Base-by-base conservation (phyloP, 768 basidiomycete species). In the Megacollybia marginata region DNA sequence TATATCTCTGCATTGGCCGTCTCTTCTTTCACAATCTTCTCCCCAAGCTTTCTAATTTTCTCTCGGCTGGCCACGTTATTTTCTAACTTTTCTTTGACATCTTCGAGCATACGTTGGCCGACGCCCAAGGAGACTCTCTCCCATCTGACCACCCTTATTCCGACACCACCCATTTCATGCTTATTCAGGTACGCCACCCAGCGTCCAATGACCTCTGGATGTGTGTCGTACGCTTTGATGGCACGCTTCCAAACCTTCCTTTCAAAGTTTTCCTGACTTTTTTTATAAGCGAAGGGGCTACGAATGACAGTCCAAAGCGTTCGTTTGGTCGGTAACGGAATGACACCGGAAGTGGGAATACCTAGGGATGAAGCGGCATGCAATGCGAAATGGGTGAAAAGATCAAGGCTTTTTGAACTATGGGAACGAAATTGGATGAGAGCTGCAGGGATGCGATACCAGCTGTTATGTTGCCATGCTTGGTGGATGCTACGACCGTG, bases 221-320 rank as follows among this genome's bases (percentile, higher is more conserved):
- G 76, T 15, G 92, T 81, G 65, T 98, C 95, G 76, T 80, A 98
- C 0, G 92, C 88, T 66, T 92, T 94, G 68, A 98, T 81, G 35
- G 78, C 78, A 10, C 94, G 79, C 60, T 88, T 89, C 61, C 94
- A 88, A 48, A 85, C 83, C 58, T 73, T 78, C 23, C 90, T 72
- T 63, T 92, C 86, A 63, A 95, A 98, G 67, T 97, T 98, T 71
- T 98, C 93, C 66, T 97, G 93, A 15, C 78, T 71, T 67, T 95
- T 96, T 62, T 98, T 98, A 65, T 94, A 86, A 5, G 80, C 83
- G 62, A 98, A 98, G 9, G 95, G 94, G 4, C 81, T 78, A 33
- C 85, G 79, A 9, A 77, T 74, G 15, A 96, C 93, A 0, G 95
- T 96, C 83, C 89, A 91, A 9, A 96, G 69, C 5, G 76, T 72